These are phyloP conservation scores for Themeda triandra DNA, from an alignment of 176 grass and related monocot species.

Conservation along the genomic window DNA sequence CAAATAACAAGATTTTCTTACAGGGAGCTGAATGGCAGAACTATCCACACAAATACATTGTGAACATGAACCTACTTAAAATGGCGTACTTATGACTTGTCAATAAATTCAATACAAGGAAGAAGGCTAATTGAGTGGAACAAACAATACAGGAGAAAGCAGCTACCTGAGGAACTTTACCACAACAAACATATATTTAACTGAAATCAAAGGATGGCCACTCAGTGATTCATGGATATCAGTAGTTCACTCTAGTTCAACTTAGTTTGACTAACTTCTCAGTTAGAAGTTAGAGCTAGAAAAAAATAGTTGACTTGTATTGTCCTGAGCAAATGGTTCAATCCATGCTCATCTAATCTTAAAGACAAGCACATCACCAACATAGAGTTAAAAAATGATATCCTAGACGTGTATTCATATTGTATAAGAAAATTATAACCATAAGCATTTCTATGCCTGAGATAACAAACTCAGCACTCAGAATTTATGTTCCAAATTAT, in stretches of 20 bases:
- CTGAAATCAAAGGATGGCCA: neutral
- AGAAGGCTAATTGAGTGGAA: neutral
- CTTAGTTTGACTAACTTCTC: too few relatives aligned
- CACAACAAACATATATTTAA: neutral
- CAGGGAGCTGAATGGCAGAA: neutral
- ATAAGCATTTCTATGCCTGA: neutral
- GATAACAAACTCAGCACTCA: neutral
- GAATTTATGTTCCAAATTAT: neutral
- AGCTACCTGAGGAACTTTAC: neutral
- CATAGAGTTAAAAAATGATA: neutral
- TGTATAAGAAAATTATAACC: neutral
- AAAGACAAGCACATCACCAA: neutral
- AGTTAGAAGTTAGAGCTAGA: too few relatives aligned
- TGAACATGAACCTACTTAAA: neutral
- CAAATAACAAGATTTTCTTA: neutral
- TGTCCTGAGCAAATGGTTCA: too few relatives aligned
- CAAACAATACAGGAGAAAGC: neutral
- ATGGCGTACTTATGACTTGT: neutral
- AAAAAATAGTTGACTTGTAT: too few relatives aligned
- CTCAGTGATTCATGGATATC: neutral
- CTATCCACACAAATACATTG: neutral
- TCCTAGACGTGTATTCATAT: neutral
- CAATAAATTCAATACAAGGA: neutral
- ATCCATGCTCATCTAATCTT: neutral
- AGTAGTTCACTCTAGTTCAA: neutral